Conservation (phyloP, 768 basidiomycete species). For the Jaapia argillacea region DNA sequence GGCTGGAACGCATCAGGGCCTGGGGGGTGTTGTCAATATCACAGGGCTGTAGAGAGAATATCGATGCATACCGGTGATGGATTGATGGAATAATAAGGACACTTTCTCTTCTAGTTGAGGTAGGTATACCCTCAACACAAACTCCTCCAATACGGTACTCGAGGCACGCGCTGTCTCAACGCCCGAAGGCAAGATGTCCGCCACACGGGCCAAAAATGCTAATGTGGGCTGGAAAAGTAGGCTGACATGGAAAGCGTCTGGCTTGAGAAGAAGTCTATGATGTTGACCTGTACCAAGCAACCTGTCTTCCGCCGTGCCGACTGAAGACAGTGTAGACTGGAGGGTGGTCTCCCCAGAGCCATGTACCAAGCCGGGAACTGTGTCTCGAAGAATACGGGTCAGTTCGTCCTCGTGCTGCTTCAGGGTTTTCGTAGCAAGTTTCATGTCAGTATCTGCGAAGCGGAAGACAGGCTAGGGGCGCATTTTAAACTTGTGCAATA, state of each 20-base stretch:
- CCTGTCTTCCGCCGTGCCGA: conserved; percentile 60
- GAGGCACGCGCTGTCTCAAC: conserved; percentile 55
- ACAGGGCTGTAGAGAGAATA: conserved; percentile 2
- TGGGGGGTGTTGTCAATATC: conserved; percentile 21
- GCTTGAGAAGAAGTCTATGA: conserved; percentile 77
- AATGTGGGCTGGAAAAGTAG: conserved; percentile 93
- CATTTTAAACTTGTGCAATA: too few relatives aligned
- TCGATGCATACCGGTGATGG: conserved; percentile 52
- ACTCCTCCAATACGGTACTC: conserved; percentile 77
- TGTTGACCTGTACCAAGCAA: conserved; percentile 63
- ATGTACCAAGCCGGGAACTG: conserved; percentile 89
- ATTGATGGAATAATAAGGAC: conserved; percentile 74
- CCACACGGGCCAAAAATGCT: conserved; percentile 67
- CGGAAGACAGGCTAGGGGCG: conserved; percentile 68
- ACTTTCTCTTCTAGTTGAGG: conserved; percentile 96
- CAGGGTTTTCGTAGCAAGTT: conserved; percentile 55
- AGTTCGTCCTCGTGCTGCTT: conserved; percentile 79
- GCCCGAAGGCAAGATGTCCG: conserved; percentile 64
- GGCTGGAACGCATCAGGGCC: conserved; percentile 84
- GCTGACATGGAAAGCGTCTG: conserved; percentile 91
- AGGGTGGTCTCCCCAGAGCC: conserved; percentile 51
- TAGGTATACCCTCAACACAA: conserved; percentile 85
- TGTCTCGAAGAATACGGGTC: conserved; percentile 73
- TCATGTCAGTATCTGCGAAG: conserved; percentile 83
- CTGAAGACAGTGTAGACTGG: conserved; percentile 48